Evolutionary conservation across 768 basidiomycete genomes (phyloP).

Genomic region (Suillus subaureus): DNA sequence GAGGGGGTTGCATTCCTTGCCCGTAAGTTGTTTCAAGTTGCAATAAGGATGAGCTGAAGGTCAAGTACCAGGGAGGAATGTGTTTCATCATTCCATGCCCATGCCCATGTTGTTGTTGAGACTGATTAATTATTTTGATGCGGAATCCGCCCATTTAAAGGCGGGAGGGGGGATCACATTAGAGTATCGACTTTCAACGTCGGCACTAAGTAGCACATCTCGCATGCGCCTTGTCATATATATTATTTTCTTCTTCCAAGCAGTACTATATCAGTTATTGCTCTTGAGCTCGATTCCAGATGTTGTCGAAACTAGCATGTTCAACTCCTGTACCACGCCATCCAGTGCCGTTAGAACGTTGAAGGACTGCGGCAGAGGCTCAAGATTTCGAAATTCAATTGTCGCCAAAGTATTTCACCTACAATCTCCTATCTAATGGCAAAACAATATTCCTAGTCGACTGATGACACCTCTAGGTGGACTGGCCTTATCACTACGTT

Average conservation of each 20-base stretch:
- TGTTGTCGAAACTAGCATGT: background rate
- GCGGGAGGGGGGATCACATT: background rate
- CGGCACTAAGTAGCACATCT: background rate
- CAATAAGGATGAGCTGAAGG: background rate
- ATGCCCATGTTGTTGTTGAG: conserved; percentile 28
- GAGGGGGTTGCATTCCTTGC: conserved; percentile 37
- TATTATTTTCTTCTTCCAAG: background rate
- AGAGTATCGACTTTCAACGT: background rate
- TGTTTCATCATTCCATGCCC: conserved; percentile 40
- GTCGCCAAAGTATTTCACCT: background rate
- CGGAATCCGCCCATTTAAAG: background rate
- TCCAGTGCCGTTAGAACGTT: background rate
- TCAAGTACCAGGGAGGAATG: conserved; percentile 29
- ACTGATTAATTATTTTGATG: background rate
- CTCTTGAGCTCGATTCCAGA: background rate
- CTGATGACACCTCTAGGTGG: no score
- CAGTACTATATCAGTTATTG: background rate
- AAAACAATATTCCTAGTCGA: no score
- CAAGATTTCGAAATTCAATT: background rate
- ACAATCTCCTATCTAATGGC: conserved; percentile 38
- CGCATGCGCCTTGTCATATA: background rate
- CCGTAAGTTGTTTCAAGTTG: conserved; percentile 19
- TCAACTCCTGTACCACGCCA: no score
- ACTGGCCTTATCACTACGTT: no score
- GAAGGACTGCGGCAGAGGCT: background rate